phyloP scores from a whole-genome alignment of 1,284 basidiomycete species.

The Trichosporon inkin region DNA sequence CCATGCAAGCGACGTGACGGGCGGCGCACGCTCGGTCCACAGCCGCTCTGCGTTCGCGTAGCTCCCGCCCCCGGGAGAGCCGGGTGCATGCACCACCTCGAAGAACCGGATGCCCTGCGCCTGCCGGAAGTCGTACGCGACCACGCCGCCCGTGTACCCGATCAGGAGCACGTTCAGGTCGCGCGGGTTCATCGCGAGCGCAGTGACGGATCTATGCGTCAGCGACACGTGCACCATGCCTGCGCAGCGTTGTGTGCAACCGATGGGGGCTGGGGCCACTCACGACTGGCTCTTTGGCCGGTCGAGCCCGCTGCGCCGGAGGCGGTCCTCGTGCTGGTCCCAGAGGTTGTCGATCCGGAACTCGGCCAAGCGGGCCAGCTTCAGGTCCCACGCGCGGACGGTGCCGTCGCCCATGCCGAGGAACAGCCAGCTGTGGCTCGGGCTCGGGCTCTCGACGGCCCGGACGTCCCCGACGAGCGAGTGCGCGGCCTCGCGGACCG shows the following conservation, averaged over 20 bases:
- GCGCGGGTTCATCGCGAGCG: constrained; percentile 65
- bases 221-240: no score
- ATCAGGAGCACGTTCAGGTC: constrained; percentile 75
- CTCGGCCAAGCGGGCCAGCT: constrained; percentile 60
- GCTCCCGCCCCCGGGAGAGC: constrained; percentile 72
- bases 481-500: constrained; percentile 32
- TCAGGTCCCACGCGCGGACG: constrained; percentile 62
- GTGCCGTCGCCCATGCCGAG: constrained; percentile 48
- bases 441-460: constrained; percentile 40
- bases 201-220: not conserved
- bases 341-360: constrained; percentile 70
- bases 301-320: constrained; percentile 47
- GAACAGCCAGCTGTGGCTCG: constrained; percentile 45
- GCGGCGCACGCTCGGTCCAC: constrained; percentile 64
- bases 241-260: no score
- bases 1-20: constrained; percentile 71
- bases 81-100: constrained; percentile 65
- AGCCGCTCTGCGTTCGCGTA: constrained; percentile 59
- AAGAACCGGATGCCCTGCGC: constrained; percentile 62
- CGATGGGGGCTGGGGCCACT: not conserved
- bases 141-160: constrained; percentile 74
- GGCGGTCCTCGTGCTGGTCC: constrained; percentile 67
- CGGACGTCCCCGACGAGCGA: constrained; percentile 35
- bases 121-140: constrained; percentile 68
- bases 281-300: not conserved